Evolutionary conservation across 495 filamentous ascomycete species (phyloP).

Genomic region (Annulohypoxylon bovei): DNA sequence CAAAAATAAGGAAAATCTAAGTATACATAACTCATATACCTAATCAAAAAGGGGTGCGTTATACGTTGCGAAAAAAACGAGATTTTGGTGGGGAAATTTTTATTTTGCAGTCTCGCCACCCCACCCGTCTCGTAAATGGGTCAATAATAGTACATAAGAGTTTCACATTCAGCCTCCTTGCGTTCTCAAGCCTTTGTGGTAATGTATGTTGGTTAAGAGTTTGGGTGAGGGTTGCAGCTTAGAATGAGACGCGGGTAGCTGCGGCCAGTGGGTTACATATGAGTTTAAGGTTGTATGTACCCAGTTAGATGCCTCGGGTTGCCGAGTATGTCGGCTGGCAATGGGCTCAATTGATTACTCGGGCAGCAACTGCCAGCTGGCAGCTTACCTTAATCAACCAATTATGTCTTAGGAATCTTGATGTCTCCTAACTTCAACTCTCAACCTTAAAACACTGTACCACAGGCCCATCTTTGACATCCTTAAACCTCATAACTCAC

Average conservation of each 20-base stretch:
- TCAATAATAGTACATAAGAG: background rate
- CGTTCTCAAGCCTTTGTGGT: background rate
- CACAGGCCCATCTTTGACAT: too few relatives aligned
- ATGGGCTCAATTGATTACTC: background rate
- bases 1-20: too few relatives aligned
- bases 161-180: slow-evolving; percentile 1
- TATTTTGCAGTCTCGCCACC: too few relatives aligned
- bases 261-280: background rate
- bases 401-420: background rate
- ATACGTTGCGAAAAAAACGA: too few relatives aligned
- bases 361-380: background rate
- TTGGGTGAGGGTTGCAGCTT: background rate
- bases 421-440: background rate
- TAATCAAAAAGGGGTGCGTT: too few relatives aligned
- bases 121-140: too few relatives aligned
- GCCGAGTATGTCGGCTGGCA: background rate
- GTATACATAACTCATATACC: too few relatives aligned
- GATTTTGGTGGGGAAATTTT: too few relatives aligned
- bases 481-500: too few relatives aligned
- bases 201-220: background rate
- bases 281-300: slow-evolving; percentile 1
- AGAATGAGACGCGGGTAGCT: background rate
- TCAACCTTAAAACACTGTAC: too few relatives aligned
- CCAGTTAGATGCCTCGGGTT: background rate
- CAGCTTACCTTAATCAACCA: background rate